These are phyloP conservation scores for Cordyceps tenuipes DNA, from an alignment of 2,329 filamentous ascomycete genomes.

Conservation along the genomic window DNA sequence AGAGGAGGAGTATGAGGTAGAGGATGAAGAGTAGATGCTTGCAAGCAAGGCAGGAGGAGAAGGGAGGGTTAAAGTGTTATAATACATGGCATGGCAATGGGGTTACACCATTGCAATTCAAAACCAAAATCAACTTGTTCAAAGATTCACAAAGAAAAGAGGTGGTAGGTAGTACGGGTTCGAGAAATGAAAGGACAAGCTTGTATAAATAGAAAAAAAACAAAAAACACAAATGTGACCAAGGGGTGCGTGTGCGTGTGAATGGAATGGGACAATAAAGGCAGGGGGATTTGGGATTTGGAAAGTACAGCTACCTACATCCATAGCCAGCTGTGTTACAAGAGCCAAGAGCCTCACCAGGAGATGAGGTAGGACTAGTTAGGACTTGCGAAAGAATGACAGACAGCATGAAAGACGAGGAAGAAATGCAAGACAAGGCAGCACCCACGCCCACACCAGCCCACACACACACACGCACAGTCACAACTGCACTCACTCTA, in stretches of 20 bases:
- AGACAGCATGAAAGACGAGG: background rate
- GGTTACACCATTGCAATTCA: background rate
- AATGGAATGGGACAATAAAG: too few species aligned
- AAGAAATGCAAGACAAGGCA: background rate
- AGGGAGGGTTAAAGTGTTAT: background rate
- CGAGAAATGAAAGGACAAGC: too few species aligned
- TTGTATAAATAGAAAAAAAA: background rate
- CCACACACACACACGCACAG: too few species aligned
- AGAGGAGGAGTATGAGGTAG: background rate
- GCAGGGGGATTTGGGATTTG: too few species aligned
- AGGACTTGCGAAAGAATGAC: background rate
- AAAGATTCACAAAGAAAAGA: too few species aligned
- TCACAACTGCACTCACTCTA: too few species aligned
- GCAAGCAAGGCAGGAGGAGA: slow-evolving; percentile 6
- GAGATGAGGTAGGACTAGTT: too few species aligned
- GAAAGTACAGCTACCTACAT: background rate
- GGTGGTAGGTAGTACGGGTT: background rate
- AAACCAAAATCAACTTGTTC: background rate
- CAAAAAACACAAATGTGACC: too few species aligned
- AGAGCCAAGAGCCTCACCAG: background rate
- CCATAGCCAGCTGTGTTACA: too few species aligned
- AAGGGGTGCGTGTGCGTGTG: too few species aligned
- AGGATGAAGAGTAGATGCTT: background rate
- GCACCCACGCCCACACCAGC: too few species aligned
- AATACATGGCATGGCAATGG: slow-evolving; percentile 7